Evolutionary conservation across 2,329 filamentous ascomycete genomes (phyloP).

Genomic region (Bipolaris cookei): DNA sequence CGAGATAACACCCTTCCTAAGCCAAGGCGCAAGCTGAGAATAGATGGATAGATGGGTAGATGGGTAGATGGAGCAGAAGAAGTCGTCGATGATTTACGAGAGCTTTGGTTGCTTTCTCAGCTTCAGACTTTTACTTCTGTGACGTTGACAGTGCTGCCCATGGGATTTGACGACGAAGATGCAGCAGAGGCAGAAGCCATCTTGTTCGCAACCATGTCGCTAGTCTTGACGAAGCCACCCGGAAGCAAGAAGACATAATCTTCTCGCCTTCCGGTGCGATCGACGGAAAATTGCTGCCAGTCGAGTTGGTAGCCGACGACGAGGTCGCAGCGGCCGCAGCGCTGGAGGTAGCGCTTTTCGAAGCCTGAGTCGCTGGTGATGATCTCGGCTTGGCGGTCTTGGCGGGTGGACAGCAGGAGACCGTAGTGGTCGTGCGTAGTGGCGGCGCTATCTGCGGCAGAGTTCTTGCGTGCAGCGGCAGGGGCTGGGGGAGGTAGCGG

Average conservation of each 20-base stretch:
- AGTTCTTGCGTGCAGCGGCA: slow-evolving; percentile 14
- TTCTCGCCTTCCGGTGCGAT: slow-evolving; percentile 46
- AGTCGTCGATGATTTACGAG: not conserved
- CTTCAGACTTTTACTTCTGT: slow-evolving; percentile 33
- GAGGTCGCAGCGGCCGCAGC: slow-evolving; percentile 67
- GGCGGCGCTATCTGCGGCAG: slow-evolving; percentile 15
- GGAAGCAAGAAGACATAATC: slow-evolving; percentile 67
- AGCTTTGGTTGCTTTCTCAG: not conserved
- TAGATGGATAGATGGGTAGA: too few species aligned
- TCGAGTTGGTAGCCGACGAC: slow-evolving; percentile 69
- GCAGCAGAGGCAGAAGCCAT: slow-evolving; percentile 13
- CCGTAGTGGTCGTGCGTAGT: slow-evolving; percentile 53
- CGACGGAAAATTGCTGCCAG: slow-evolving; percentile 54
- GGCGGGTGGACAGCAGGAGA: slow-evolving; percentile 57
- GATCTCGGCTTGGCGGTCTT: slow-evolving; percentile 58
- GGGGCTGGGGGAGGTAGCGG: slow-evolving; percentile 54
- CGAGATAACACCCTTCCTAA: too few species aligned
- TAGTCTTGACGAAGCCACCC: slow-evolving; percentile 64
- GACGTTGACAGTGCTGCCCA: slow-evolving; percentile 25
- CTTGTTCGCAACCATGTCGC: slow-evolving; percentile 58
- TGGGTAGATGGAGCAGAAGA: not conserved
- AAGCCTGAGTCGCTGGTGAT: slow-evolving; percentile 67
- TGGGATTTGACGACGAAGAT: slow-evolving; percentile 11
- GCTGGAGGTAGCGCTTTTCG: slow-evolving; percentile 66
- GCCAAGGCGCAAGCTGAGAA: too few species aligned